These are phyloP conservation scores for Fomes fomentarius DNA, from an alignment of 1,284 basidiomycete species.

Conservation along the genomic window DNA sequence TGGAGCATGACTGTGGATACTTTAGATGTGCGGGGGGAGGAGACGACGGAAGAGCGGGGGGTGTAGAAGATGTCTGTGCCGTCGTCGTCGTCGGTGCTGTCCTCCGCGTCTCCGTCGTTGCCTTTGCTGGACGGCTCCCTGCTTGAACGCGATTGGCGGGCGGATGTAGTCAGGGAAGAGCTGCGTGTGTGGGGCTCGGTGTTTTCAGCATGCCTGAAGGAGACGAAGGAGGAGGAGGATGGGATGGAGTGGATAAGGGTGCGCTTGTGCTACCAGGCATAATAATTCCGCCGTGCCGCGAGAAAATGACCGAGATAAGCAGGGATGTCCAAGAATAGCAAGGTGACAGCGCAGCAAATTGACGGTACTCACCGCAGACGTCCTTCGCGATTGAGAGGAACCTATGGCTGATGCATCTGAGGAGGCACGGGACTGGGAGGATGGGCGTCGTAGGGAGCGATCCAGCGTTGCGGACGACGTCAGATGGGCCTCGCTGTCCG, in stretches of 20 bases:
- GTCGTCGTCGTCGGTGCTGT: slow-evolving; percentile 40
- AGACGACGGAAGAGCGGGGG: slow-evolving; percentile 43
- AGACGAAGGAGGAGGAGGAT: slow-evolving; percentile 28
- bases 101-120: slow-evolving; percentile 33
- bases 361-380: slow-evolving; percentile 8
- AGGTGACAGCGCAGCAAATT: background rate
- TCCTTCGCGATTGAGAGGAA: slow-evolving; percentile 7
- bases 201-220: slow-evolving; percentile 20
- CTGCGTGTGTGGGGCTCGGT: slow-evolving; percentile 13
- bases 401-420: slow-evolving; percentile 11
- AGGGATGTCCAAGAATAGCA: background rate
- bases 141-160: slow-evolving; percentile 19
- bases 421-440: slow-evolving; percentile 5
- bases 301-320: slow-evolving; percentile 22
- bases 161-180: slow-evolving; percentile 21
- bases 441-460: slow-evolving; percentile 6
- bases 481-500: slow-evolving; percentile 19
- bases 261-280: slow-evolving; percentile 28
- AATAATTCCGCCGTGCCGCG: background rate
- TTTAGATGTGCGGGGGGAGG: slow-evolving; percentile 46
- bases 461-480: slow-evolving; percentile 4
- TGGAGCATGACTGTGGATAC: slow-evolving; percentile 34
- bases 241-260: slow-evolving; percentile 31
- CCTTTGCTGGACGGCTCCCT: slow-evolving; percentile 21
- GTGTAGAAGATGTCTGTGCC: slow-evolving; percentile 55